Base-by-base conservation (phyloP, 352 stramenopile species). In the Globisporangium emineosum region DNA sequence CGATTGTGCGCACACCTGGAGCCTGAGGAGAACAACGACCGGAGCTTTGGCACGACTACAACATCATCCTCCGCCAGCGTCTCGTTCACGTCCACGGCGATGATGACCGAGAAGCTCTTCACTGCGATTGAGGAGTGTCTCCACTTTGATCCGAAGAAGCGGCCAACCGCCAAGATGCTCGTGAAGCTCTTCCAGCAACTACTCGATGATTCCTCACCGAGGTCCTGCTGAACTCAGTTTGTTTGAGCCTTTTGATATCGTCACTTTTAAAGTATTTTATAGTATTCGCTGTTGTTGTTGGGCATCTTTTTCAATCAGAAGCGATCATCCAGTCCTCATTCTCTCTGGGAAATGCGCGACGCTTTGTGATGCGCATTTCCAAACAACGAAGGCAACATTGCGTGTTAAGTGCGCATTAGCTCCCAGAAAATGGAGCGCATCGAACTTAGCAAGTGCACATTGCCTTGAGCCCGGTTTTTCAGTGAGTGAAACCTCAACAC, bases 111-210 rank as follows among this genome's bases (percentile, higher is more conserved):
- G 52, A 83, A 79, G 54, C 53, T 89, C 6, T 72, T 81, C 25
- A 59, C 65, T 5, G 60, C 73, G 6, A 81, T 91, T 47, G 65
- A 80, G 42, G 77, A 83, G 23, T 93, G 82, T 55, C 64, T 93
- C 21, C 75, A 88, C 35, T 79, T 74, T 29, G 75, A 88, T 35
- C 75, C 82, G 6, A 82, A 75, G 57, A 77, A 79, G 49, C 73
- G 84, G 0, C 80, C 78, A 23, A 87, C 72, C 2, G 78, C 78
- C 17, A 82, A 84, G 45, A 79, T 76, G 52, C 72, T 85, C n/a
- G 68, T 75, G 15, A 73, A 78, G 62, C 63, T 83, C 37, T 81
- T 85, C 50, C 74, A 79, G 53, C 66, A 73, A 32, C 69, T 85
- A 25, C 66, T 85, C 8, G 72, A 79, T 40, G 72, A 79, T 25